Percentiles rank a stretch among this genome's conserved stretches.
phyloP scores from a whole-genome alignment of 352 stramenopile species.

The Phytophthora capsici region DNA sequence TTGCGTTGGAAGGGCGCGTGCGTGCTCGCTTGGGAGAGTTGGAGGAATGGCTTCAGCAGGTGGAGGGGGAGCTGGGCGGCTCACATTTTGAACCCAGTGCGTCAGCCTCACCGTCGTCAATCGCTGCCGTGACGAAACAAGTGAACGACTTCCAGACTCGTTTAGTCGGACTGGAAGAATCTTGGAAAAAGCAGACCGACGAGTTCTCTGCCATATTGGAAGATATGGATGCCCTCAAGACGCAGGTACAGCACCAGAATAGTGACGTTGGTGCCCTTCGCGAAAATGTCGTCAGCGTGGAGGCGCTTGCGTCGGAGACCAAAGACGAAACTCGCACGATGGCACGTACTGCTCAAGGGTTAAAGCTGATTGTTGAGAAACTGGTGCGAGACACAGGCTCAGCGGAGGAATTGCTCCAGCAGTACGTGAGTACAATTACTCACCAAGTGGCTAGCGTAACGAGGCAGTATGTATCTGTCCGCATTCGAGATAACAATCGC shows the following conservation, averaged over 20 bases:
- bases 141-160: constrained; percentile 29
- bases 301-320: constrained; percentile 47
- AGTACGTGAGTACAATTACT: constrained; percentile 87
- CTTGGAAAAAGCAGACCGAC: constrained; percentile 21
- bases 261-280: constrained; percentile 46
- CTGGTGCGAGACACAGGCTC: constrained; percentile 76
- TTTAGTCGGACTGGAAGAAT: constrained; percentile 22
- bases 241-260: constrained; percentile 48
- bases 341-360: constrained; percentile 54
- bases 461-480: constrained; percentile 79
- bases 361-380: constrained; percentile 82
- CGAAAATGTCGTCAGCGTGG: constrained; percentile 50
- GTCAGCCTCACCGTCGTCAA: constrained; percentile 17
- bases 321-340: constrained; percentile 54
- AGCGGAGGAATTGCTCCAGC: constrained; percentile 74
- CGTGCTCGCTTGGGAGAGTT: constrained; percentile 61
- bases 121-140: constrained; percentile 26
- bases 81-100: constrained; percentile 44
- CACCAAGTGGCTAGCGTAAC: constrained; percentile 86
- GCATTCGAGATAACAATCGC: constrained; percentile 85
- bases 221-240: constrained; percentile 42
- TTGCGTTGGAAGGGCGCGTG: constrained; percentile 63
- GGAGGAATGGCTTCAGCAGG: constrained; percentile 84
- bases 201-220: constrained; percentile 24
- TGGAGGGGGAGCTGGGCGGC: constrained; percentile 66